Evolutionary conservation across 306 rosid genomes (phyloP).

Genomic region (Myrica gale): DNA sequence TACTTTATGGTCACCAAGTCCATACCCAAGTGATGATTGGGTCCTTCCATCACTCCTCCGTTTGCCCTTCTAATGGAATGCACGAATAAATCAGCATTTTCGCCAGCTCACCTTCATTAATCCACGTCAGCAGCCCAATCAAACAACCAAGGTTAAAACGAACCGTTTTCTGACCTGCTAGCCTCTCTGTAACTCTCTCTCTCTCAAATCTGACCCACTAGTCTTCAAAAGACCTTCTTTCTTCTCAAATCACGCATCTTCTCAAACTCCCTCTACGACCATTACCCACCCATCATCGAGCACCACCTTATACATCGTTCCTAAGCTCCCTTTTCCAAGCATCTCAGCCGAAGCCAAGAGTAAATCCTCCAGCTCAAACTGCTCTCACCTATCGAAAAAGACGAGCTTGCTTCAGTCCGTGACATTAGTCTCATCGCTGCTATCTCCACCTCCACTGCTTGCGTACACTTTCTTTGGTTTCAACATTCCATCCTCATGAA

Average conservation of each 20-base stretch:
- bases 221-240: constrained; percentile 28
- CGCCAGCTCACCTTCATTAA: too few species aligned
- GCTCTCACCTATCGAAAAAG: constrained; percentile 73
- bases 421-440: constrained; percentile 63
- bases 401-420: constrained; percentile 76
- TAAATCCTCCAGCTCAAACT: constrained; percentile 87
- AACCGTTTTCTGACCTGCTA: too few species aligned
- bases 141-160: too few species aligned
- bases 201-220: too few species aligned
- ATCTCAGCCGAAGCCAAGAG: constrained; percentile 91
- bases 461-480: constrained; percentile 64
- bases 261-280: constrained; percentile 86
- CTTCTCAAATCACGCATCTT: constrained; percentile 68
- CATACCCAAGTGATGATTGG: too few species aligned
- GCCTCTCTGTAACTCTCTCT: too few species aligned
- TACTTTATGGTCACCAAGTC: too few species aligned
- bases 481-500: too few species aligned
- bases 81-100: too few species aligned
- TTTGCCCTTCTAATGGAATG: too few species aligned
- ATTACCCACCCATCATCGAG: constrained; percentile 79
- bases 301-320: constrained; percentile 83
- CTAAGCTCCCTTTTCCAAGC: constrained; percentile 94
- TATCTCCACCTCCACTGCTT: constrained; percentile 52
- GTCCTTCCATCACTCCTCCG: too few species aligned
- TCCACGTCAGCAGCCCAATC: too few species aligned